Evolutionary conservation across 2,329 filamentous ascomycete genomes (phyloP).

Genomic region (Magnaporthiopsis poae): DNA sequence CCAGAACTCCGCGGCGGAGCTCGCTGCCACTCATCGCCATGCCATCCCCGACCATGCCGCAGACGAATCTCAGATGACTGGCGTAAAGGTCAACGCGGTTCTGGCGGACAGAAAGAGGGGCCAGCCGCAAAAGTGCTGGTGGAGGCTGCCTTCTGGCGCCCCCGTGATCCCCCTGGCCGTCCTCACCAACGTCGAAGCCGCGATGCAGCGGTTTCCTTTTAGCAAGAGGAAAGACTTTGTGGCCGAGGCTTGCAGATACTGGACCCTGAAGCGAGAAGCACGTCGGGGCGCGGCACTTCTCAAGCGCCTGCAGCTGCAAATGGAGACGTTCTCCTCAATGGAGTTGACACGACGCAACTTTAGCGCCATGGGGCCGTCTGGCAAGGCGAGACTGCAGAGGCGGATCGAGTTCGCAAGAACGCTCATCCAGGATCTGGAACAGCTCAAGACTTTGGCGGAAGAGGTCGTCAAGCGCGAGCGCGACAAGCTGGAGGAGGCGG

Average conservation of each 20-base stretch:
- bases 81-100: conserved; percentile 67
- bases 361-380: conserved; percentile 81
- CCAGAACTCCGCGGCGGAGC: conserved; percentile 68
- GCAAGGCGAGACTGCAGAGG: conserved; percentile 64
- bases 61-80: conserved; percentile 75
- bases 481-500: conserved; percentile 65
- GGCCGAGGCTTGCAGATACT: conserved; percentile 88
- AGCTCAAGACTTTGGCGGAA: conserved; percentile 60
- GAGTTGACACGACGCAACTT: conserved; percentile 93
- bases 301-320: conserved; percentile 84
- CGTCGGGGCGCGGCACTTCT: conserved; percentile 82
- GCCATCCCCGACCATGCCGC: conserved; percentile 58
- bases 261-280: conserved; percentile 92
- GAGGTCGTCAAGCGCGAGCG: conserved; percentile 66
- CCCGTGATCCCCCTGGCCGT: conserved; percentile 87
- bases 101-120: conserved; percentile 60
- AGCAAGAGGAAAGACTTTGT: conserved; percentile 86
- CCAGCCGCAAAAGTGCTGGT: conserved; percentile 57
- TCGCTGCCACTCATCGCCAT: conserved; percentile 62
- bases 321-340: conserved; percentile 95
- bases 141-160: conserved; percentile 89
- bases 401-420: conserved; percentile 80
- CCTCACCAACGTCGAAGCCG: conserved; percentile 74
- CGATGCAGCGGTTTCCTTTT: conserved; percentile 68
- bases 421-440: conserved; percentile 66